phyloP scores from a whole-genome alignment of 2,329 filamentous ascomycete genomes.

The Bipolaris zeicola region DNA sequence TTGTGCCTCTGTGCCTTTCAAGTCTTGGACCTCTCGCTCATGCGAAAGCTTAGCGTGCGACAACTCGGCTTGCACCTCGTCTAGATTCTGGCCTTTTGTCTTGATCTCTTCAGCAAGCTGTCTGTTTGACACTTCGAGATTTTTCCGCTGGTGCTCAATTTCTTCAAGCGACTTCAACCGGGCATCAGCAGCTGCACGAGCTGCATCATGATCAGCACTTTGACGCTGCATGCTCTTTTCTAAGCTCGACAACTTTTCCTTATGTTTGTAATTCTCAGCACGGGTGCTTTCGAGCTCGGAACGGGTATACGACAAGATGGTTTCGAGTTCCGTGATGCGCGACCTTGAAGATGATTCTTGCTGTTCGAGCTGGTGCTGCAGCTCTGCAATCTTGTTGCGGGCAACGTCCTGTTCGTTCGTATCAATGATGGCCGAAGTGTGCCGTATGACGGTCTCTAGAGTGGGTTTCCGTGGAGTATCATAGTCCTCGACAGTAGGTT shows the following conservation, averaged over 20 bases:
- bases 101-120: constrained; percentile 6
- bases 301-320: constrained; percentile 41
- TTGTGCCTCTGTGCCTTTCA: constrained; percentile 7
- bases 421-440: constrained; percentile 23
- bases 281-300: constrained; percentile 40
- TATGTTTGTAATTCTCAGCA: constrained; percentile 38
- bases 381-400: constrained; percentile 27
- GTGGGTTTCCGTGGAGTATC: constrained; percentile 46
- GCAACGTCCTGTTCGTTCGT: constrained; percentile 19
- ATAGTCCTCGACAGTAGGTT: constrained; percentile 46
- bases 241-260: constrained; percentile 26
- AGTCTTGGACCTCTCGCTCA: constrained; percentile 13
- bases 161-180: constrained; percentile 26
- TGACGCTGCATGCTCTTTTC: constrained; percentile 25
- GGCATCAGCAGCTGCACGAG: constrained; percentile 11
- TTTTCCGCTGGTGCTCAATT: constrained; percentile 10
- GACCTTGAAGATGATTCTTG: constrained; percentile 36
- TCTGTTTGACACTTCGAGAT: constrained; percentile 9
- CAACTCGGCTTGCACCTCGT: constrained; percentile 9
- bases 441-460: constrained; percentile 44
- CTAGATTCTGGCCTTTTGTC: constrained; percentile 6
- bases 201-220: constrained; percentile 14
- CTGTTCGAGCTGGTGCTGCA: constrained; percentile 35
- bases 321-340: constrained; percentile 44
- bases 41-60: not conserved